phyloP scores from a whole-genome alignment of 2,329 filamentous ascomycete genomes.

The Chaetomium globosum region DNA sequence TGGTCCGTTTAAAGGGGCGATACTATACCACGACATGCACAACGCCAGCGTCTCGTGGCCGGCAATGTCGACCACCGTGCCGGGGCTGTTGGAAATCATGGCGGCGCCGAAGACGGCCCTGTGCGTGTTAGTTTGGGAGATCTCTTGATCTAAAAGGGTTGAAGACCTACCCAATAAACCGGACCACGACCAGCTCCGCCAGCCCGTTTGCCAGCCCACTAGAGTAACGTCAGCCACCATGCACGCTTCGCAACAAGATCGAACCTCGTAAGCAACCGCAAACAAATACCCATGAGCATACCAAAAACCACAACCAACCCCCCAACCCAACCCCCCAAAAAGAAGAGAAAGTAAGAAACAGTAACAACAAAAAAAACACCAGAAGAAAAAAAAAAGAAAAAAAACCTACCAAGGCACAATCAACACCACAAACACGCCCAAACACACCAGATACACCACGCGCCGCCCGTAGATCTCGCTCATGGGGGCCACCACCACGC shows the following conservation, averaged over 20 bases:
- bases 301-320: too few relatives aligned
- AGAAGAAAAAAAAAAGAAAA: neutral
- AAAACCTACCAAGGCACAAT: conserved; percentile 60
- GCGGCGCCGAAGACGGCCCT: conserved; percentile 55
- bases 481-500: conserved; percentile 71
- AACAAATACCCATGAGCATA: too few relatives aligned
- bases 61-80: conserved; percentile 82
- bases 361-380: neutral
- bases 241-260: too few relatives aligned
- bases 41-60: conserved; percentile 76
- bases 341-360: neutral
- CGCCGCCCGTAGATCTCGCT: conserved; percentile 67
- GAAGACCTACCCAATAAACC: conserved; percentile 64
- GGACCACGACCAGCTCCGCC: conserved; percentile 63
- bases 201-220: conserved; percentile 65
- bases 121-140: neutral
- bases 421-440: conserved; percentile 65
- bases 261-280: too few relatives aligned
- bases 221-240: neutral
- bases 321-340: neutral
- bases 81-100: conserved; percentile 81
- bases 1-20: conserved; percentile 82
- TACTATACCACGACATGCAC: conserved; percentile 80
- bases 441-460: conserved; percentile 65
- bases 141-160: neutral